Evolutionary conservation across 257 asterid genomes (phyloP).

Genomic region (Solanum etuberosum): DNA sequence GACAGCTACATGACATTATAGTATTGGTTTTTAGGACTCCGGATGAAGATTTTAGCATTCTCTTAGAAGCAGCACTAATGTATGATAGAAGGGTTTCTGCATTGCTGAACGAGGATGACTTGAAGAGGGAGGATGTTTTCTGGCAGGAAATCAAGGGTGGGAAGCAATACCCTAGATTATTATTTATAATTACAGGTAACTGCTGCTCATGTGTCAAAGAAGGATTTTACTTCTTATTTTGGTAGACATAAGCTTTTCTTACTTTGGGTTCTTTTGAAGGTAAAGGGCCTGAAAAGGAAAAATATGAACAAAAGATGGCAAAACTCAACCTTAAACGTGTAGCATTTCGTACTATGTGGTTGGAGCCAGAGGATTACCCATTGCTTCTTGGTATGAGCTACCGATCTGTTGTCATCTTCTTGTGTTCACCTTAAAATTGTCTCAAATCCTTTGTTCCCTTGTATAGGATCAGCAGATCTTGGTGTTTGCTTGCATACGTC

Average conservation of each 20-base stretch:
- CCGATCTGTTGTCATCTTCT: neutral
- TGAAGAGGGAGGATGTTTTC: slow-evolving; percentile 40
- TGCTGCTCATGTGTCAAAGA: neutral
- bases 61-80: slow-evolving; percentile 94
- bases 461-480: slow-evolving; percentile 83
- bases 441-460: slow-evolving; percentile 9
- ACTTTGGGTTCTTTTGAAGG: slow-evolving; percentile 32
- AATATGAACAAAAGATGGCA: slow-evolving; percentile 70
- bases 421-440: neutral
- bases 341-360: slow-evolving; percentile 96
- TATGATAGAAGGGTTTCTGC: slow-evolving; percentile 94
- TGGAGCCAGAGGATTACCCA: slow-evolving; percentile 91
- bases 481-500: slow-evolving; percentile 96
- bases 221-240: neutral
- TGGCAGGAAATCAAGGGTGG: slow-evolving; percentile 66
- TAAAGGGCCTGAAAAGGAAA: slow-evolving; percentile 97
- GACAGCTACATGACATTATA: neutral
- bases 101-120: slow-evolving; percentile 60
- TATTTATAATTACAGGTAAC: slow-evolving; percentile 90
- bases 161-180: slow-evolving; percentile 67
- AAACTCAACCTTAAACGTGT: slow-evolving; percentile 81
- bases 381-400: slow-evolving; percentile 76
- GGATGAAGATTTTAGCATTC: slow-evolving; percentile 89
- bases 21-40: slow-evolving; percentile 58
- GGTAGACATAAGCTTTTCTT: neutral